phyloP scores from a whole-genome alignment of 495 filamentous ascomycete genomes.

The Amorphotheca resinae region DNA sequence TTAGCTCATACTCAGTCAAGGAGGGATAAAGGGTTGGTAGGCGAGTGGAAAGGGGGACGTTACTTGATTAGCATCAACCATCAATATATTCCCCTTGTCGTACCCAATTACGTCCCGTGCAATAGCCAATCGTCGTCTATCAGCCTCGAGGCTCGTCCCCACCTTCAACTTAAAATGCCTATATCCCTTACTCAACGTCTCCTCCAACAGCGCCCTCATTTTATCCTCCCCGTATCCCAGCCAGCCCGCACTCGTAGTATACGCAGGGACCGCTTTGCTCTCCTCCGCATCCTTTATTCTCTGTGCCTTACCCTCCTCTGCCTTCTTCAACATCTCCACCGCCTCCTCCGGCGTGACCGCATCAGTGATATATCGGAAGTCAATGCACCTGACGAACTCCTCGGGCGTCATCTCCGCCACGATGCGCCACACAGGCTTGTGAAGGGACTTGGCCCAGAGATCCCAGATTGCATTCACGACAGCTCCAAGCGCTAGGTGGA shows the following conservation, averaged over 20 bases:
- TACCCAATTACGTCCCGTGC: conserved; percentile 76
- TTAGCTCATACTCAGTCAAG: not conserved
- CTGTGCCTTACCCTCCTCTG: conserved; percentile 49
- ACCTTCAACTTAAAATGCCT: conserved; percentile 90
- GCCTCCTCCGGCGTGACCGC: conserved; percentile 84
- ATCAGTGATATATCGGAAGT: conserved; percentile 90
- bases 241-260: conserved; percentile 88
- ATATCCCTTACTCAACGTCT: conserved; percentile 67
- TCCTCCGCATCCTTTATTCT: conserved; percentile 58
- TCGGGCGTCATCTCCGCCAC: conserved; percentile 82
- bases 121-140: conserved; percentile 55
- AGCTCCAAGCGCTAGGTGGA: conserved; percentile 81
- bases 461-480: conserved; percentile 94
- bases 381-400: conserved; percentile 76
- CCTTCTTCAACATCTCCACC: conserved; percentile 49
- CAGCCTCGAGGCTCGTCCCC: conserved; percentile 56
- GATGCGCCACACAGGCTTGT: conserved; percentile 84
- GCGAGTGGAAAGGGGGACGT: conserved; percentile 7
- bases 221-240: conserved; percentile 85
- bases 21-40: too few species aligned
- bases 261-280: conserved; percentile 69
- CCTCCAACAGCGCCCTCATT: conserved; percentile 56
- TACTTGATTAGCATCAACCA: conserved; percentile 91
- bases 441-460: conserved; percentile 77
- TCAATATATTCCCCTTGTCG: conserved; percentile 74